Evolutionary conservation across 768 basidiomycete species (phyloP).

Genomic region (Suillus spraguei): DNA sequence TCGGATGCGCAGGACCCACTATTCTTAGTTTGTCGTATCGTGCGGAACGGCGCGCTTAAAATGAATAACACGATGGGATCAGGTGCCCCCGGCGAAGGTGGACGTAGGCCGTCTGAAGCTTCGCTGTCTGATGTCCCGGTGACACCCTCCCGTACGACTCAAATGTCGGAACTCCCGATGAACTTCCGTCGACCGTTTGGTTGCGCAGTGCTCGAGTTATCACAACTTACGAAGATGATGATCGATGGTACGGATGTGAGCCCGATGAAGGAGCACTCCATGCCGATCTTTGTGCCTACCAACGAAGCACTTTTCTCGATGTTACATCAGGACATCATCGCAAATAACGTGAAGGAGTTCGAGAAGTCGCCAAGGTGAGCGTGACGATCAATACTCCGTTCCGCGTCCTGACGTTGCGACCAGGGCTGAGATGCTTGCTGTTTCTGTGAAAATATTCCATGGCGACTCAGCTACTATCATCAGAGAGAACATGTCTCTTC

Average conservation of each 20-base stretch:
- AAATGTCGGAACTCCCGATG: conserved; percentile 36
- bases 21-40: conserved; percentile 88
- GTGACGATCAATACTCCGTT: conserved; percentile 4
- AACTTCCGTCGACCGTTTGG: conserved; percentile 89
- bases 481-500: conserved; percentile 79
- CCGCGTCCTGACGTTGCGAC: conserved; percentile 8
- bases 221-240: conserved; percentile 69
- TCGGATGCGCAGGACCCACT: conserved; percentile 86
- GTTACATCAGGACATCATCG: conserved; percentile 94
- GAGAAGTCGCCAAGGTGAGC: conserved; percentile 80
- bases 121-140: conserved; percentile 37
- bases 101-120: conserved; percentile 59
- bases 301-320: conserved; percentile 89
- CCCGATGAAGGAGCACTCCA: conserved; percentile 71
- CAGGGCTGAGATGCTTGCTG: conserved; percentile 86
- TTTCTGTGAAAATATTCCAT: conserved; percentile 84
- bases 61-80: conserved; percentile 60
- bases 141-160: conserved; percentile 30
- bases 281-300: conserved; percentile 85
- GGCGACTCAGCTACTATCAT: conserved; percentile 79
- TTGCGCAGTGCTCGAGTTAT: conserved; percentile 90
- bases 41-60: conserved; percentile 86
- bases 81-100: conserved; percentile 41
- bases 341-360: conserved; percentile 73
- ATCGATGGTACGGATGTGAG: conserved; percentile 66